A percentile compares a stretch with the other conserved stretches of the same genome.
Conservation (phyloP, 75 land plant species). For the Adiantum capillusveneris region DNA sequence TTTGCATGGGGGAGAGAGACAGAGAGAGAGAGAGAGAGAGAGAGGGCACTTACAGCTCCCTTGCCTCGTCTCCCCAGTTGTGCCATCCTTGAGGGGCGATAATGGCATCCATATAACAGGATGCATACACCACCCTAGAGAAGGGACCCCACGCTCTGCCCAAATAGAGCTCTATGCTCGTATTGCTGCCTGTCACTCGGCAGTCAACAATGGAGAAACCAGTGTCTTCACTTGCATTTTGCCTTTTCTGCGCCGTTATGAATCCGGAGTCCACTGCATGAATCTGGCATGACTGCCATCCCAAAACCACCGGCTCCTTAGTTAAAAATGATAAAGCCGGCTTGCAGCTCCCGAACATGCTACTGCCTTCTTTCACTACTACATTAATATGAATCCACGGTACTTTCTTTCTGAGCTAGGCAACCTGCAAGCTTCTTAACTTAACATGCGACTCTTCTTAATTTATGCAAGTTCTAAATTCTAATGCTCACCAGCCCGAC, state of each 20-base stretch:
- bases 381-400: too few species aligned
- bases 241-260: slow-evolving; percentile 72
- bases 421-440: too few species aligned
- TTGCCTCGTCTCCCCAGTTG: slow-evolving; percentile 56
- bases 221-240: slow-evolving; percentile 24
- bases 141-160: slow-evolving; percentile 90
- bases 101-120: slow-evolving; percentile 44
- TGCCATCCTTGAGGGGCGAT: slow-evolving; percentile 58
- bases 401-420: too few species aligned
- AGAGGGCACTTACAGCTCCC: slow-evolving; percentile 42
- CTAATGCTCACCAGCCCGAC: too few species aligned
- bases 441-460: too few species aligned
- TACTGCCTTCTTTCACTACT: too few species aligned
- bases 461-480: too few species aligned
- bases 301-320: too few species aligned
- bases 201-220: slow-evolving; percentile 80
- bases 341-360: too few species aligned
- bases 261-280: slow-evolving; percentile 36
- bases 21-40: too few species aligned
- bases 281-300: slow-evolving; percentile 58
- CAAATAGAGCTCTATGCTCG: slow-evolving; percentile 30
- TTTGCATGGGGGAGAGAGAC: too few species aligned
- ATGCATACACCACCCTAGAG: slow-evolving; percentile 50
- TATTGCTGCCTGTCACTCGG: slow-evolving; percentile 41
- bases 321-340: too few species aligned